Base-by-base conservation (phyloP, 495 filamentous ascomycete species). In the Copromyces sp. region DNA sequence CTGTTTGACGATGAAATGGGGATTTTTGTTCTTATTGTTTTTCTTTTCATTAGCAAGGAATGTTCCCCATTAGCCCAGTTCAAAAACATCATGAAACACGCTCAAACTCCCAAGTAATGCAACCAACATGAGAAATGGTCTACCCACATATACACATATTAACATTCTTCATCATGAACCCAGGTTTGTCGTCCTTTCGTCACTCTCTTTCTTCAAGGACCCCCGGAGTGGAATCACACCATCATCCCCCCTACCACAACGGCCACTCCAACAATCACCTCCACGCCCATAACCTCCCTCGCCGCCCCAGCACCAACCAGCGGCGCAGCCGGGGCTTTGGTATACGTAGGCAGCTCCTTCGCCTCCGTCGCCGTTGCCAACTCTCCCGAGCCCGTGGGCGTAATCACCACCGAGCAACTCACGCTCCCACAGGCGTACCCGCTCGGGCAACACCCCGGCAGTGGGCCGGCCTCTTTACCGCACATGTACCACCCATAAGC, bases 401-500 rank as follows among this genome's bases (percentile, higher is more conserved):
- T 65, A 2, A 65, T 35, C 0, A 80, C 78, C 3, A 86, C 84
- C 14, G 87, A 88, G 78, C 94, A 97, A 78, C 90, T 92, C 29
- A 84, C 83, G 29, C 81, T 80, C 11, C 93, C 93, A 81, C 94
- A 97, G 6, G 73, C 80, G 78, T 89, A 95, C 24, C 92, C 93
- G 32, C 73, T 82, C 4, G 93, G 93, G 84, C 94, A 97, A 77
- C 94, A 97, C 9, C 94, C 94, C 0, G 90, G 87, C 0, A 83
- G 83, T 14, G 83, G 86, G 6, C 87, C 88, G 0, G 87, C 88
- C 71, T 77, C 79, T 1, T 40, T 69, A 20, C 81, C 81, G 75
- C 94, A 97, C 47, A 84, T 86, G 71, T 88, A 92, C 94, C 94
- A 97, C 3, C 94, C 94, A 32, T 70, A 80, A 0, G 93, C 92